Percentiles rank a stretch among this genome's conserved stretches.
These are phyloP conservation scores for Groenewaldozyma tartarivorans DNA, from an alignment of 805 yeast genomes.

Conservation along the genomic window DNA sequence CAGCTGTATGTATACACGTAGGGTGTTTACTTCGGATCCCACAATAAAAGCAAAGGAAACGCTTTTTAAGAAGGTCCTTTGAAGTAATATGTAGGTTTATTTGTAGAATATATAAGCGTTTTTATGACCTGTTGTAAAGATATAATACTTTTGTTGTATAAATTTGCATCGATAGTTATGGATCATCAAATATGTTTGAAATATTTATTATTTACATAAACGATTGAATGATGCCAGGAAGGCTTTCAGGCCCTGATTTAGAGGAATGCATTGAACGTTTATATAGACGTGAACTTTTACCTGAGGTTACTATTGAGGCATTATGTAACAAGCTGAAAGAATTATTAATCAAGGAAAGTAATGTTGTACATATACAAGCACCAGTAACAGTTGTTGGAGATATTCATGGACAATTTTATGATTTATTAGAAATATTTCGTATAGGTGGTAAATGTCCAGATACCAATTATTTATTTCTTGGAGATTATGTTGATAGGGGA, in stretches of 20 bases:
- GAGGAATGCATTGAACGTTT: constrained; percentile 64
- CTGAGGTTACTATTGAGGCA: constrained; percentile 61
- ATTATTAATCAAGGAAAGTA: constrained; percentile 67
- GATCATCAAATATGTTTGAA: too few species aligned
- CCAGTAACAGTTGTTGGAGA: constrained; percentile 97
- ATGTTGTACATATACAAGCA: constrained; percentile 71
- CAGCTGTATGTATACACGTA: too few species aligned
- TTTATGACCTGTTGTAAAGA: too few species aligned
- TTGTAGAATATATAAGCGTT: too few species aligned
- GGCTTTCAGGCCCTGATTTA: constrained; percentile 33
- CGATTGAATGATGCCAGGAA: constrained; percentile 13
- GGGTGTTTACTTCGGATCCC: too few species aligned
- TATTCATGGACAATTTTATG: constrained; percentile 96
- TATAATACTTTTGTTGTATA: too few species aligned
- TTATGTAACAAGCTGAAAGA: constrained; percentile 78
- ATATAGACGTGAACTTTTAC: constrained; percentile 54
- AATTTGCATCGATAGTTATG: too few species aligned
- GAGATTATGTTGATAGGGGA: constrained; percentile 96
- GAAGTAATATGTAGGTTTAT: too few species aligned
- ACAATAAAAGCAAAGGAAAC: too few species aligned
- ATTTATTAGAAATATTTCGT: constrained; percentile 79
- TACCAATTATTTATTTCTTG: constrained; percentile 85
- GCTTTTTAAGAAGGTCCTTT: too few species aligned
- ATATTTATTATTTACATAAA: too few species aligned
- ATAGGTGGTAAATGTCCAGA: constrained; percentile 92